Percentiles rank a stretch among this genome's conserved stretches.
Evolutionary conservation across 805 yeast genomes (phyloP).

Genomic region (Candida gorgasii): DNA sequence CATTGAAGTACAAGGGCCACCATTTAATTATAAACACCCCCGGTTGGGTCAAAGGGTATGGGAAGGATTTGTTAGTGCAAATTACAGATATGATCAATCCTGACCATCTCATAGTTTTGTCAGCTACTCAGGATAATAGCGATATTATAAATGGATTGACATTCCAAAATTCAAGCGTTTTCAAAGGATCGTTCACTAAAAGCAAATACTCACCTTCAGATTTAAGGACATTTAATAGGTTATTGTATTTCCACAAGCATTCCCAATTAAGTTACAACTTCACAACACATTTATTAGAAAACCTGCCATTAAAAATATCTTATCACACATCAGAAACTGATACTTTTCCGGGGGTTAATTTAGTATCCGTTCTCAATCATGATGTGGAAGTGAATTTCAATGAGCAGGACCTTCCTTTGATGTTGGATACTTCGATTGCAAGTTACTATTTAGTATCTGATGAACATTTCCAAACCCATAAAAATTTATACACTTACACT

Average conservation of each 20-base stretch:
- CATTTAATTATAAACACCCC: slow-evolving; percentile 74
- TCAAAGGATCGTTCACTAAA: slow-evolving; percentile 35
- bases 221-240: slow-evolving; percentile 49
- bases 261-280: slow-evolving; percentile 22
- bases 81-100: slow-evolving; percentile 51
- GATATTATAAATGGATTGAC: slow-evolving; percentile 29
- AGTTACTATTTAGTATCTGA: slow-evolving; percentile 35
- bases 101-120: slow-evolving; percentile 55
- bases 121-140: slow-evolving; percentile 26
- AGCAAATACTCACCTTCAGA: slow-evolving; percentile 51
- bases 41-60: slow-evolving; percentile 91
- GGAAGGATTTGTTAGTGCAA: slow-evolving; percentile 60
- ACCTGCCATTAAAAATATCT: slow-evolving; percentile 29
- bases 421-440: slow-evolving; percentile 45
- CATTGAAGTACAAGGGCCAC: slow-evolving; percentile 22
- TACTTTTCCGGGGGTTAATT: slow-evolving; percentile 22
- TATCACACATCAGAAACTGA: slow-evolving; percentile 18
- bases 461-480: slow-evolving; percentile 21
- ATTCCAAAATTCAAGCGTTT: slow-evolving; percentile 24
- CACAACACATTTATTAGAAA: slow-evolving; percentile 21
- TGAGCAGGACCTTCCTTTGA: slow-evolving; percentile 23
- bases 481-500: slow-evolving; percentile 20
- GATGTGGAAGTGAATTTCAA: slow-evolving; percentile 20
- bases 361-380: slow-evolving; percentile 26
- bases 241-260: slow-evolving; percentile 54